A percentile compares a stretch with the other conserved stretches of the same genome.
Conservation (phyloP, 2,329 filamentous ascomycete species). For the Venturia effusa region DNA sequence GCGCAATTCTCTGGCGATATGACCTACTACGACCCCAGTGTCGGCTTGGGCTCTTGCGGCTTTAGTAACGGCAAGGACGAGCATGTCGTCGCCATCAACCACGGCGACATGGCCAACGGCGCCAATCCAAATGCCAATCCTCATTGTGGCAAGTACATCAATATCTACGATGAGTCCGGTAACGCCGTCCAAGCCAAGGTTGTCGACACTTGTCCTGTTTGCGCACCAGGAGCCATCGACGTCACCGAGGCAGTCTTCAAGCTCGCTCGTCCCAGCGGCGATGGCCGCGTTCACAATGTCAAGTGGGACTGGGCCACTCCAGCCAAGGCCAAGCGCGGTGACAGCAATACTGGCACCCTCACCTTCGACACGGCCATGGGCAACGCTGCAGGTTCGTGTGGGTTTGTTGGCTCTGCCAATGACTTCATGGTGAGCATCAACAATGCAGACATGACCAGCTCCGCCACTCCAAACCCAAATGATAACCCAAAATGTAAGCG, state of each 20-base stretch:
- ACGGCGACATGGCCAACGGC: constrained; percentile 14
- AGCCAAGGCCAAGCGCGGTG: background rate
- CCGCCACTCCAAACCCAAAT: constrained; percentile 16
- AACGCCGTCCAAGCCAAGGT: background rate
- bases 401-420: constrained; percentile 1
- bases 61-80: constrained; percentile 11
- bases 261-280: constrained; percentile 10
- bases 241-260: constrained; percentile 9
- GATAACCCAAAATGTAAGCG: constrained; percentile 19
- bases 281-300: constrained; percentile 13
- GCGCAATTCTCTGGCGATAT: constrained; percentile 9
- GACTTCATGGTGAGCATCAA: constrained; percentile 18
- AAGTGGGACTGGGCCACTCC: constrained; percentile 10
- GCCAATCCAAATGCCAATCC: constrained; percentile 20
- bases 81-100: constrained; percentile 17
- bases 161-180: background rate
- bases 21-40: constrained; percentile 12
- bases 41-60: constrained; percentile 12
- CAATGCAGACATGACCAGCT: constrained; percentile 13
- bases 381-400: constrained; percentile 9
- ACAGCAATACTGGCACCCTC: constrained; percentile 8
- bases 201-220: constrained; percentile 11
- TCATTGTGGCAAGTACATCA: constrained; percentile 17
- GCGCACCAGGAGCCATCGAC: constrained; percentile 9
- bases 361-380: constrained; percentile 12